A percentile compares a stretch with the other conserved stretches of the same genome.
These are phyloP conservation scores for Colletotrichum camelliae DNA, from an alignment of 2,329 filamentous ascomycete species.

Conservation along the genomic window DNA sequence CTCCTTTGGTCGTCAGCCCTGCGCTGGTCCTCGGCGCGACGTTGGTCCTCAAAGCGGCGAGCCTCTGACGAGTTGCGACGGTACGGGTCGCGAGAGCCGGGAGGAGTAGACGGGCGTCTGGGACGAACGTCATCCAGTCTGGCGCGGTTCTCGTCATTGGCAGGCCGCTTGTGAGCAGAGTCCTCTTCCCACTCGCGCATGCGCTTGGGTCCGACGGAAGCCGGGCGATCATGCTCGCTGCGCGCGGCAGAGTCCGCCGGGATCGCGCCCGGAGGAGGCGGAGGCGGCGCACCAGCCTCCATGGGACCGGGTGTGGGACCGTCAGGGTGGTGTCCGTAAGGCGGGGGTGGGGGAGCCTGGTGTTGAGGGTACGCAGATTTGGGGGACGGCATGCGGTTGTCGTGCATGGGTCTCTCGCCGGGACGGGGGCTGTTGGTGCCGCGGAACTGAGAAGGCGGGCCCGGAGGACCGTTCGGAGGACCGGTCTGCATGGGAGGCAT, in stretches of 20 bases:
- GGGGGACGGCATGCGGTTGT: slow-evolving; percentile 89
- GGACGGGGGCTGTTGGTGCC: slow-evolving; percentile 77
- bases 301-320: slow-evolving; percentile 61
- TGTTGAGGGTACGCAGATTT: slow-evolving; percentile 85
- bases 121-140: slow-evolving; percentile 85
- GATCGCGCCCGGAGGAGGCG: slow-evolving; percentile 55
- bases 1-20: slow-evolving; percentile 65
- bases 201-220: slow-evolving; percentile 83
- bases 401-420: slow-evolving; percentile 82
- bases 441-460: slow-evolving; percentile 73
- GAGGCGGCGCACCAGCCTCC: slow-evolving; percentile 71
- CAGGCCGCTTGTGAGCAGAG: slow-evolving; percentile 78
- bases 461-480: slow-evolving; percentile 48
- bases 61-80: slow-evolving; percentile 80
- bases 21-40: slow-evolving; percentile 62
- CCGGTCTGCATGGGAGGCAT: slow-evolving; percentile 42
- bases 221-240: slow-evolving; percentile 73
- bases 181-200: slow-evolving; percentile 94
- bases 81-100: slow-evolving; percentile 63
- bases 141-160: slow-evolving; percentile 86
- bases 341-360: slow-evolving; percentile 52
- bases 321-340: slow-evolving; percentile 77
- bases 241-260: slow-evolving; percentile 70
- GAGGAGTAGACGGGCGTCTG: slow-evolving; percentile 77
- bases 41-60: slow-evolving; percentile 68